Evolutionary conservation across 1,284 basidiomycete species (phyloP), one percentile per base, ranked within the genome.

Genomic region (Ceratobasidium sp.): DNA sequence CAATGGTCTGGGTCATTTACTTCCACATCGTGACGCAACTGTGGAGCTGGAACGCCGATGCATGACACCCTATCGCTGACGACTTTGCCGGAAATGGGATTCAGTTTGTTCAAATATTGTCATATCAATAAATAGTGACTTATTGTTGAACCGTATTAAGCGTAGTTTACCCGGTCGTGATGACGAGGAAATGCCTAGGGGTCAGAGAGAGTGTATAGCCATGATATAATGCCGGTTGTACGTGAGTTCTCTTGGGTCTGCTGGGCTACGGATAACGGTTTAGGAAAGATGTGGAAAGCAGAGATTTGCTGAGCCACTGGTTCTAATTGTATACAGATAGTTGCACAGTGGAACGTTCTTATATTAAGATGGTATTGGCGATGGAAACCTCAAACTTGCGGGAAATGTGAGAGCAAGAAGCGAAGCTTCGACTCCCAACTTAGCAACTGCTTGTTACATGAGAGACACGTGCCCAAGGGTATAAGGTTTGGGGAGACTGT

Each of bases 381-480:
- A 12, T 10, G n/a, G 45, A 47, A 12, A 10, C 45, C 50, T 27
- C 45, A 27, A 25, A 53, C 50, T 53, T 31, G 50, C 10, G 25
- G 50, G 10, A 12, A 27, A n/a, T 25, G 45, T n/a, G 7, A 40
- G 38, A 47, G 20, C 20, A 49, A 62, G 31, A 47, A 47, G 45
- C n/a, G 43, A 49, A 27, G 56, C 57, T n/a, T 29, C 42, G 31
- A 22, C 45, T 47, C 45, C 57, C 42, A 62, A 62, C 3, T 31
- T 29, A 43, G 57, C 43, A 62, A 62, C n/a, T 62, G 43, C 40
- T 31, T 42, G 40, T 58, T 58, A 49, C 57, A 62, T 62, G 57
- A 49, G 43, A 34, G 57, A 62, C 57, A 62, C 57, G 57, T 62
- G 57, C 57, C 57, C 57, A 22, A 45, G 42, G 42, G 40, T 60